Evolutionary conservation across 306 rosid species (phyloP), one percentile per base, ranked within the genome.

Genomic region (Quercus engelmannii): DNA sequence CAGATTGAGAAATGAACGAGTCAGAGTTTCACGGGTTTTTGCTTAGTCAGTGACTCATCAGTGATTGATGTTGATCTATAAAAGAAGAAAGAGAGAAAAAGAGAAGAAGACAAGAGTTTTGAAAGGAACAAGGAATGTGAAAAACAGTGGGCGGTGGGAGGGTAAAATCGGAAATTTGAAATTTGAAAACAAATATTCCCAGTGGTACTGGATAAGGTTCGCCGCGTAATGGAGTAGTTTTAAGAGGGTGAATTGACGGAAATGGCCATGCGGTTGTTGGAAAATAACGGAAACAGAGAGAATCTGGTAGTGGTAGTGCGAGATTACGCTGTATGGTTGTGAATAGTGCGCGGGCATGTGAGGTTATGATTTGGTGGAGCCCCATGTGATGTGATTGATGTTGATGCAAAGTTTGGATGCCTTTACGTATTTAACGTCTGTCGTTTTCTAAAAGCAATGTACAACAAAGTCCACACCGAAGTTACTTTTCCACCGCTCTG

Each of bases 101-200:
- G n/a, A 21, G 70, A 79, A 83, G 75, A 61, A 58, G 91, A 89
- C 91, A 87, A 71, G 11, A 80, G 28, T 14, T 18, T 67, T 82
- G 85, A 77, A 33, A 20, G 51, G 33, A 55, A 78, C 83, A 79
- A 84, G 85, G 81, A 38, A 5, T 0, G 33, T 0, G 8, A 19
- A 9, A 49, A 75, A 49, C 15, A 33, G 74, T 5, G 11, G 68
- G 3, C 14, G 21, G 1, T 3, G 54, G 1, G 54, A 26, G 73
- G 88, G 87, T 38, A 86, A 5, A 70, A 15, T 0, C 3, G 92
- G 86, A 52, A 88, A 25, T 85, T 59, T 30, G 1, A 0, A 4
- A 11, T 2, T 2, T 12, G 17, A 2, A 38, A 38, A 38, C 11
- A 38, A 0, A 11, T 38, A 38, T 2, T 38, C 11, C 46, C 0